Evolutionary conservation across 2,329 filamentous ascomycete genomes (phyloP), one percentile per base, ranked within the genome.

Genomic region (Botrytis sinoallii): DNA sequence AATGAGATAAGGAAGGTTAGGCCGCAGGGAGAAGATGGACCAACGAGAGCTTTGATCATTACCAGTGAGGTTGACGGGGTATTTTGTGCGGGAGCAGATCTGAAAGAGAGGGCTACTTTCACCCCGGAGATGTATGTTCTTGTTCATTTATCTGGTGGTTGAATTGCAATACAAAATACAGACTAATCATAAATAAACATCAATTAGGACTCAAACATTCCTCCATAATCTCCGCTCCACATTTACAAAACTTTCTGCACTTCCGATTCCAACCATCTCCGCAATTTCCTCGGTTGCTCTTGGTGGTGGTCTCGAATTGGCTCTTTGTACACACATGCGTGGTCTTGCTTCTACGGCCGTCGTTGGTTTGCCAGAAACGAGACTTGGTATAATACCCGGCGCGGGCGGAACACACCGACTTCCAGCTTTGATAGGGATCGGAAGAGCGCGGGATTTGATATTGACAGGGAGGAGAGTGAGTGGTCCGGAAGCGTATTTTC

Each of bases 11-110:
- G 81, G 44, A 87, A 86, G 73, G 86, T 85, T 42, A 85, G 86
- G 48, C 81, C 81, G 0, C 84, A 84, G 4, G 84, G 84, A 0
- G 79, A 82, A 6, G 84, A 85, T 74, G 87, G 86, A 0, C 87
- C 88, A 0, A 98, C 95, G 25, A 86, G 96, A 77, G 95, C 93
- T 3, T 82, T 99, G 77, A 89, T 99, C 59, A 79, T 99, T 25
- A 92, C 93, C 18, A 97, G 93, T 80, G 93, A 93, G 59, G 88
- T 93, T n/a, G 93, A 98, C 78, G 86, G 89, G 38, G 92, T 91
- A 79, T 99, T 99, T 83, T 99, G 96, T 83, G 94, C 96, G 0
- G 96, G 96, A 55, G 96, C 96, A 6, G 96, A 99, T 81, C 84
- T 99, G 79, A 98, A 98, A 82, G 95, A 98, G 85, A 86, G 95